Base-by-base conservation (phyloP, 2,329 filamentous ascomycete genomes). In the Verticillium isaacii region DNA sequence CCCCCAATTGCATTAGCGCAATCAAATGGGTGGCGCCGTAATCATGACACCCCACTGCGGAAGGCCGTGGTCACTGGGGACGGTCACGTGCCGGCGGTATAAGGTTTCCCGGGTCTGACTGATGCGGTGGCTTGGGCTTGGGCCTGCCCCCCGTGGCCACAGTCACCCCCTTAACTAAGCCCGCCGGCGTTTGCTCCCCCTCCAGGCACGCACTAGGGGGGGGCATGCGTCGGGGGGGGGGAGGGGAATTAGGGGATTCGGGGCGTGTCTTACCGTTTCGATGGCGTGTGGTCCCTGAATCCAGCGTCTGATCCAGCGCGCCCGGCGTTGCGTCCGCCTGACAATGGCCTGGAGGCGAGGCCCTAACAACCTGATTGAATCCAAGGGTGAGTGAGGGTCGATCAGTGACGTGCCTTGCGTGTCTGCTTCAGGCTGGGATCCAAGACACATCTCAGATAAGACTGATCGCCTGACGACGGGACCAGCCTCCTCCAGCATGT, bases 1-100 rank as follows among this genome's bases (percentile, higher is more conserved):
- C 63, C 59, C 45, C 39, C 39, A 57, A 56, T 57, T 54, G 61
- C 57, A 61, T 64, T 64, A 64, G 63, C 63, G 63, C 63, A 64
- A 61, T 59, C 59, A 64, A 63, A 63, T 56, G 34, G 57, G 59
- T 50, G 45, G 45, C 45, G 45, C 45, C 45, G 45, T 9, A 50
- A 23, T 50, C 45, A 50, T 50, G 45, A 50, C 45, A 50, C 45
- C 23, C 45, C 45, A 50, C 45, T 12, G 45, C 45, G 45, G 45
- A 50, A 23, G 45, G 45, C 19, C 19, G 19, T 23, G n/a, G n/a
- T 11, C 45, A 50, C 37, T 41, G 37, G 14, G 37, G 45, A 25
- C n/a, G 45, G 19, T 50, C 45, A 50, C 45, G 45, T 50, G 45
- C 45, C 19, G n/a, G n/a, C 19, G 12, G 45, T 50, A 23, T 50